Base-by-base conservation (phyloP, 164 flowering plant genomes). In the Liquidambar formosana region DNA sequence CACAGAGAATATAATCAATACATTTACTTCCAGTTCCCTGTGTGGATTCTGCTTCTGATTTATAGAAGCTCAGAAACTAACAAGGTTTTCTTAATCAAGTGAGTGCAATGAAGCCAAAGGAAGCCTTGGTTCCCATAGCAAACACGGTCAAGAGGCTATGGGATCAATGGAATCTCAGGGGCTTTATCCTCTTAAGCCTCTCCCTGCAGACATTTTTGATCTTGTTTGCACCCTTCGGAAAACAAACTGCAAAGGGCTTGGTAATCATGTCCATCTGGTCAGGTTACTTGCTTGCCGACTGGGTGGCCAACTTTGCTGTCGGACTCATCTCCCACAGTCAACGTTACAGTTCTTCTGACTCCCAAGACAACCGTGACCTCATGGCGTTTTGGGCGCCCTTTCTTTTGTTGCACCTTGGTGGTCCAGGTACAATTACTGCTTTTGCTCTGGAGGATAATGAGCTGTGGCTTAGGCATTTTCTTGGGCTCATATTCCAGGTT, bases 331-430 rank as follows among this genome's bases (percentile, higher is more conserved):
- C 76, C 64, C 54, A 66, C 63, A 63, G 61, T 63, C 69, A 71
- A 43, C 61, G 33, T 1, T 47, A 43, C 27, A n/a, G n/a, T n/a
- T n/a, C n/a, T n/a, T 5, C 56, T 10, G 19, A 33, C n/a, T 49
- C 10, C 6, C 5, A 3, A 15, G 25, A 22, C 18, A 53, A 41
- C 10, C 26, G 25, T 0, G 77, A 75, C 1, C 52, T 82, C 14
- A 63, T 70, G 5, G 80, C 79, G 10, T 79, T n/a, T n/a, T n/a
- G n/a, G n/a, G n/a, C n/a, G n/a, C n/a, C n/a, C n/a, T n/a, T n/a
- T n/a, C n/a, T n/a, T 82, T 21, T 82, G 85, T 27, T 82, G 10
- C 85, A 82, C 58, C 82, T 82, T 13, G 85, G 85, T 14, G 85
- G 85, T 18, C 83, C 85, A 4, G 85, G 79, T 58, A 75, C 80